Conservation (phyloP, 306 rosid genomes). For the Hylodesmum podocarpum region DNA sequence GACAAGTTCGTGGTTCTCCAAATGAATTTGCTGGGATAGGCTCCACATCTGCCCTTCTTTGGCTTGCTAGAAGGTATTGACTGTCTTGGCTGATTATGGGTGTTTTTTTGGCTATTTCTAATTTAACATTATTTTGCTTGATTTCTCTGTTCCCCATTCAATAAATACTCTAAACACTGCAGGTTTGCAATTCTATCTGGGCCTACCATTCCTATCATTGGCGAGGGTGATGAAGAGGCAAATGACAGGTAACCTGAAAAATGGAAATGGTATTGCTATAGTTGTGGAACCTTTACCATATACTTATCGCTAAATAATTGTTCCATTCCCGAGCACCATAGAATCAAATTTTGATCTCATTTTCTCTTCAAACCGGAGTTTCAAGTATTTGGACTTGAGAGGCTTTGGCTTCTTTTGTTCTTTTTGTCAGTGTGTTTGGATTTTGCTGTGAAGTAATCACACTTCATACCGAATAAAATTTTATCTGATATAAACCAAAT, state of each 20-base stretch:
- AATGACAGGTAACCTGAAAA: conserved; percentile 75
- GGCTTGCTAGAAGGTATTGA: conserved; percentile 86
- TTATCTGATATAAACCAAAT: conserved; percentile 29
- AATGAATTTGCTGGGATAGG: conserved; percentile 99
- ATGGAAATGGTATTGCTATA: conserved; percentile 23
- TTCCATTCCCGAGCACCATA: conserved; percentile 20
- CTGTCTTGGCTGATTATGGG: conserved; percentile 23
- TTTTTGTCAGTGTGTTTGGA: conserved; percentile 4
- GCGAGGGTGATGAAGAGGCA: conserved; percentile 95
- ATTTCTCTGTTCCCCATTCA: not conserved
- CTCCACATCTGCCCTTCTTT: conserved; percentile 92
- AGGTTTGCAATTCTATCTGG: conserved; percentile 96
- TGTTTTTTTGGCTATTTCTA: conserved; percentile 21
- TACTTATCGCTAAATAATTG: conserved; percentile 5
- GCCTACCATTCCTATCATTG: conserved; percentile 96
- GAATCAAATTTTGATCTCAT: conserved; percentile 7
- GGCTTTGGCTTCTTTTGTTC: conserved; percentile 21
- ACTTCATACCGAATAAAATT: not conserved
- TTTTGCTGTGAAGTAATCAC: conserved; percentile 6
- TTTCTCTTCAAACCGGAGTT: conserved; percentile 18
- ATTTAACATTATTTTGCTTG: conserved; percentile 8
- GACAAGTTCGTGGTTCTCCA: conserved; percentile 99
- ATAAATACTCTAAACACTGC: conserved; percentile 41
- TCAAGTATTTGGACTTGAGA: conserved; percentile 28
- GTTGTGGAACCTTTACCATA: conserved; percentile 14